A percentile compares a stretch with the other conserved stretches of the same genome.
phyloP scores from a whole-genome alignment of 305 asterid species.

The Withania somnifera region DNA sequence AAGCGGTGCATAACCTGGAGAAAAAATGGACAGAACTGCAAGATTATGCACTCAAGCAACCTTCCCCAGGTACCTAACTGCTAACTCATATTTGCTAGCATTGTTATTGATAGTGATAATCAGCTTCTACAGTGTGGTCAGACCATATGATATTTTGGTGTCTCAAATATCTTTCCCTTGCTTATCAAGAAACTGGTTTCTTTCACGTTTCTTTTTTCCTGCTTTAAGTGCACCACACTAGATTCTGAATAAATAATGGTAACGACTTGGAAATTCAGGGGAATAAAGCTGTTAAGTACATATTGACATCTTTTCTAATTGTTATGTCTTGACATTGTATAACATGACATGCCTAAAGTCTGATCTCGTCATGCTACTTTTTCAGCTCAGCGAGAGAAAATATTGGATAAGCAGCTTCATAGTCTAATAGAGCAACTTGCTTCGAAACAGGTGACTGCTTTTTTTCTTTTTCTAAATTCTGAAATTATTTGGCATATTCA shows the following conservation, averaged over 20 bases:
- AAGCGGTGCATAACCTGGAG: slow-evolving; percentile 48
- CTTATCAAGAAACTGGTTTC: background rate
- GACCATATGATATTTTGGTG: background rate
- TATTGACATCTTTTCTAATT: background rate
- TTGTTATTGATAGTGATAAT: background rate
- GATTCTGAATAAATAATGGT: background rate
- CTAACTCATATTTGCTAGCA: background rate
- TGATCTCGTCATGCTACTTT: slow-evolving; percentile 4
- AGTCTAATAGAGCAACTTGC: slow-evolving; percentile 88
- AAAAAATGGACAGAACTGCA: slow-evolving; percentile 59
- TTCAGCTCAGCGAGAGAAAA: slow-evolving; percentile 86
- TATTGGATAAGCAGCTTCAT: slow-evolving; percentile 88
- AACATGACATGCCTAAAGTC: background rate
- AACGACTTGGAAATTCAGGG: background rate
- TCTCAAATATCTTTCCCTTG: background rate
- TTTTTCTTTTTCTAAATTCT: background rate
- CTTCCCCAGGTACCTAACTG: slow-evolving; percentile 63
- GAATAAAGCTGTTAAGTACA: background rate
- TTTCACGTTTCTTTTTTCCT: background rate
- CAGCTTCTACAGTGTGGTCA: background rate
- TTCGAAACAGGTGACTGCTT: slow-evolving; percentile 51
- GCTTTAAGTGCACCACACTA: background rate
- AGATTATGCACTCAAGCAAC: slow-evolving; percentile 64
- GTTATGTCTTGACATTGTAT: background rate
- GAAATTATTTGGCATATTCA: background rate